phyloP scores from a whole-genome alignment of 768 basidiomycete genomes.

The Lactarius vividus region DNA sequence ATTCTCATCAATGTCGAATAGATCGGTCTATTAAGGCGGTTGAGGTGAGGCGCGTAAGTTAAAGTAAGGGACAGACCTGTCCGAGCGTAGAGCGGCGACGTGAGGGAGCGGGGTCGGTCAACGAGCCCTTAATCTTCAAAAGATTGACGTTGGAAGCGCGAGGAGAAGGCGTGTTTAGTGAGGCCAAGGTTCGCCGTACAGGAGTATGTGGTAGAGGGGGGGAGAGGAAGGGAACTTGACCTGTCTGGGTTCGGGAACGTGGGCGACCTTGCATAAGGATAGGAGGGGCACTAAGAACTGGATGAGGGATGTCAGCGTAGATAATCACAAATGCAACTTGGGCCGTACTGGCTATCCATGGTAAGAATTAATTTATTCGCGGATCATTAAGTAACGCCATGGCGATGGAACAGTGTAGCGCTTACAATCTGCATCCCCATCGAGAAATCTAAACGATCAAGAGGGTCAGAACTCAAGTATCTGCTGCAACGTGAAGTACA shows the following conservation, averaged over 20 bases:
- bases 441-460: constrained; percentile 7
- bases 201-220: constrained; percentile 34
- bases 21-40: constrained; percentile 39
- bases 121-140: constrained; percentile 64
- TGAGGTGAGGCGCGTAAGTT: constrained; percentile 25
- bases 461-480: constrained; percentile 1
- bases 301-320: constrained; percentile 7
- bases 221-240: constrained; percentile 32
- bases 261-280: constrained; percentile 29
- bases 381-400: constrained; percentile 40
- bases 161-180: constrained; percentile 63
- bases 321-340: background rate
- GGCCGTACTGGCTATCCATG: constrained; percentile 21
- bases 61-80: constrained; percentile 36
- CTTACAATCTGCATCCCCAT: constrained; percentile 24
- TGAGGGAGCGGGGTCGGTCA: constrained; percentile 65
- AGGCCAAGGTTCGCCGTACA: constrained; percentile 38
- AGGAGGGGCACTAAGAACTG: constrained; percentile 28
- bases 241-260: constrained; percentile 32
- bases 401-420: constrained; percentile 29
- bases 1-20: constrained; percentile 77
- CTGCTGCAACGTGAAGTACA: background rate
- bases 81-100: constrained; percentile 42
- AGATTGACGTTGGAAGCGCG: constrained; percentile 53
- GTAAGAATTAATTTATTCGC: constrained; percentile 27